phyloP scores from a whole-genome alignment of 2,329 filamentous ascomycete species.

The Fusarium sarcochroum region DNA sequence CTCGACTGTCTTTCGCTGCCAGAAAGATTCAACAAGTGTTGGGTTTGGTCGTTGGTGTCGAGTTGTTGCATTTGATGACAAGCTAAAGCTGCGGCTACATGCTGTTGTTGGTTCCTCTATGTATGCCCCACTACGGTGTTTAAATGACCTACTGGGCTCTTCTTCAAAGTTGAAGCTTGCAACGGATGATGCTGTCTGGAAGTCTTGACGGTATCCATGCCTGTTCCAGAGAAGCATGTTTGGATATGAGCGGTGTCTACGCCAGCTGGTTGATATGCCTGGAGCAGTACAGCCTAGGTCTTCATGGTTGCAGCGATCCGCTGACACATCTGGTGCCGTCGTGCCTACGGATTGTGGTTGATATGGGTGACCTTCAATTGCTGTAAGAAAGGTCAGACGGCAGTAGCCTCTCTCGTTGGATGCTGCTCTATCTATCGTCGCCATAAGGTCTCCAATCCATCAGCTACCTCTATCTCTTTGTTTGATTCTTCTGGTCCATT shows the following conservation, averaged over 20 bases:
- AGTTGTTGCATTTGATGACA: neutral
- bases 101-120: neutral
- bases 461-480: conserved; percentile 14
- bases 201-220: neutral
- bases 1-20: too few species aligned
- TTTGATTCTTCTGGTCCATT: conserved; percentile 38
- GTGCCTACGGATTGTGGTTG: neutral
- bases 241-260: neutral
- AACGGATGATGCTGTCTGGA: neutral
- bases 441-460: neutral
- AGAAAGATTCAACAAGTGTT: conserved; percentile 21
- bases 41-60: neutral
- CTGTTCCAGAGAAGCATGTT: neutral
- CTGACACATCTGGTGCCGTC: neutral
- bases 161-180: conserved; percentile 10
- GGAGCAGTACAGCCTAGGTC: neutral
- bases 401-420: neutral
- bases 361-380: neutral
- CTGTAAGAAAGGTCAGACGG: neutral
- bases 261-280: neutral
- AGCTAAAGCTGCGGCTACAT: neutral
- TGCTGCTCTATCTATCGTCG: neutral
- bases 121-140: neutral
- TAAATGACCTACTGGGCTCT: neutral
- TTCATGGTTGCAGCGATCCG: neutral